Conservation (phyloP, 352 stramenopile species). For the Pythium periplocum region DNA sequence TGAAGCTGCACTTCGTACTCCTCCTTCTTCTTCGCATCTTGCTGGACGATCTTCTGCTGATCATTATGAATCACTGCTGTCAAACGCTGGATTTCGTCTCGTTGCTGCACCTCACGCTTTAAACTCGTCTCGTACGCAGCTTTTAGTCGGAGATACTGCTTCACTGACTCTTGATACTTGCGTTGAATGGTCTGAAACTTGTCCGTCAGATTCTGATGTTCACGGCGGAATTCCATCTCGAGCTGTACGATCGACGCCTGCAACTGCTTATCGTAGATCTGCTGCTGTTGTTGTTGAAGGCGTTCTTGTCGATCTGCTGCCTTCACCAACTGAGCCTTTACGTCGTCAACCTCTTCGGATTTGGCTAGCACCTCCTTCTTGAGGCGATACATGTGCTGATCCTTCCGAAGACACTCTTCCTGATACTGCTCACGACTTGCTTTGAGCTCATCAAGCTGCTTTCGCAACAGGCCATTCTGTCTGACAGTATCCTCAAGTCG, state of each 20-base stretch:
- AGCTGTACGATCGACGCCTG: constrained; percentile 50
- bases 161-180: constrained; percentile 34
- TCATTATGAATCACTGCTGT: constrained; percentile 44
- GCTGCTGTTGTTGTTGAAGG: constrained; percentile 51
- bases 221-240: constrained; percentile 70
- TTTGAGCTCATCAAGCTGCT: constrained; percentile 42
- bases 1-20: constrained; percentile 43
- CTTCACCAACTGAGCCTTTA: constrained; percentile 43
- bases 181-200: constrained; percentile 43
- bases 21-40: constrained; percentile 36
- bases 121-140: constrained; percentile 45
- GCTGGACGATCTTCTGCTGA: constrained; percentile 37
- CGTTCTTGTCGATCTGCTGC: constrained; percentile 44
- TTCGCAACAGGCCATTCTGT: constrained; percentile 31
- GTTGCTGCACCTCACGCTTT: constrained; percentile 33
- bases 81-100: constrained; percentile 36
- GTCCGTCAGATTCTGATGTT: constrained; percentile 35
- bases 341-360: constrained; percentile 41
- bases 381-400: constrained; percentile 48
- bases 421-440: constrained; percentile 37
- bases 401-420: constrained; percentile 34
- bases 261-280: constrained; percentile 48
- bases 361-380: constrained; percentile 37
- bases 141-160: constrained; percentile 32
- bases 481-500: constrained; percentile 4